Conservation (phyloP, 257 asterid species). For the Nicotiana knightiana region DNA sequence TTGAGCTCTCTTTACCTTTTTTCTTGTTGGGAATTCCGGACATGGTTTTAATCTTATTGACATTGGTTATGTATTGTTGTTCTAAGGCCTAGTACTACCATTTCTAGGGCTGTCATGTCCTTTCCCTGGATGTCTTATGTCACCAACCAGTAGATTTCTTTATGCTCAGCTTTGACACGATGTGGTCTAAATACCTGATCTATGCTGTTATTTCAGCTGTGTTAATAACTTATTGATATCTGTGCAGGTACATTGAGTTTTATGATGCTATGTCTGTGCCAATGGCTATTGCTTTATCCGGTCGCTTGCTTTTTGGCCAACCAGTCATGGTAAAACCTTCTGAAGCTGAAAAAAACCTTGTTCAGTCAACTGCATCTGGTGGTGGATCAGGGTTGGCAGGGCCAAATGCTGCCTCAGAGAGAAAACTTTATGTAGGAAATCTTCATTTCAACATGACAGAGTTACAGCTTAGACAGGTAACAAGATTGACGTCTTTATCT, state of each 20-base stretch:
- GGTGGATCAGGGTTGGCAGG: conserved; percentile 74
- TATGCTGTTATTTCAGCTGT: neutral
- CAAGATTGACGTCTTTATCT: neutral
- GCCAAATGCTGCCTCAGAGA: conserved; percentile 86
- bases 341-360: conserved; percentile 99
- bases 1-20: neutral
- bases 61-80: neutral
- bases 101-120: neutral
- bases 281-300: conserved; percentile 93
- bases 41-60: neutral
- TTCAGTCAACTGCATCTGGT: conserved; percentile 69
- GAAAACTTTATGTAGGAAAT: conserved; percentile 92
- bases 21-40: neutral
- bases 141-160: neutral
- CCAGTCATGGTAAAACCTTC: conserved; percentile 99
- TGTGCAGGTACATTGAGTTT: conserved; percentile 87
- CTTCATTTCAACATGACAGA: conserved; percentile 95
- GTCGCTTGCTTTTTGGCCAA: conserved; percentile 90
- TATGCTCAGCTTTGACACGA: neutral
- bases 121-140: neutral
- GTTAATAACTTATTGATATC: neutral
- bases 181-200: neutral
- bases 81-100: neutral
- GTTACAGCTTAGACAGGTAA: conserved; percentile 88
- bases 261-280: conserved; percentile 97